phyloP scores from a whole-genome alignment of 2,329 filamentous ascomycete species.

The Trichoderma atroviride region DNA sequence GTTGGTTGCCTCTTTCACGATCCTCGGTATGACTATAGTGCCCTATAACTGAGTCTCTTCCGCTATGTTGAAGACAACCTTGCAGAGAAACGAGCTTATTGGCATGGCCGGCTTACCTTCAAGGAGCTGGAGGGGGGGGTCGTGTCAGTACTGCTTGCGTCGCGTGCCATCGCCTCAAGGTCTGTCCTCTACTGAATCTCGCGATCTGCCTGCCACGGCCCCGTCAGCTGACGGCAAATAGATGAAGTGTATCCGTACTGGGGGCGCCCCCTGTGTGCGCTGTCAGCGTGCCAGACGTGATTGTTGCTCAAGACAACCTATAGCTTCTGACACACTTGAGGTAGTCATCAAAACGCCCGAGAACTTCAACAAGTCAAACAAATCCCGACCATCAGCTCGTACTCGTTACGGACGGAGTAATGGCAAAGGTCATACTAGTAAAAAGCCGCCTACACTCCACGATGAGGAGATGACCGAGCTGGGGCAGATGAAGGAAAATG shows the following conservation, averaged over 20 bases:
- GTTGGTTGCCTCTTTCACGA: too few species aligned
- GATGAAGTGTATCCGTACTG: neutral
- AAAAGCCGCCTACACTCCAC: neutral
- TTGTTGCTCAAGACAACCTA: neutral
- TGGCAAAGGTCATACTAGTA: neutral
- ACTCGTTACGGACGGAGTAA: neutral
- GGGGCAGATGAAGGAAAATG: neutral
- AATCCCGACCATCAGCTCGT: neutral
- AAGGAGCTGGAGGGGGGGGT: neutral
- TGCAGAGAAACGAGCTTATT: neutral
- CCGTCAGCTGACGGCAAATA: neutral
- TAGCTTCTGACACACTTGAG: neutral
- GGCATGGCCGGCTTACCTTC: neutral
- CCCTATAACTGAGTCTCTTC: neutral
- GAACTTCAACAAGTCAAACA: neutral
- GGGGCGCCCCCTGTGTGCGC: neutral
- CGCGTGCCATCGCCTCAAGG: neutral
- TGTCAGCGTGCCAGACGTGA: neutral
- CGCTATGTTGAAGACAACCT: neutral
- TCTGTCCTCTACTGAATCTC: neutral
- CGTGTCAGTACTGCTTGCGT: neutral
- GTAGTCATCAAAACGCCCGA: neutral
- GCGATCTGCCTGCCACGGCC: neutral
- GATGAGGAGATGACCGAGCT: neutral
- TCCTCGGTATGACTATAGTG: neutral